phyloP scores from a whole-genome alignment of 208 protist genomes.

The Trichomonas vaginalis region DNA sequence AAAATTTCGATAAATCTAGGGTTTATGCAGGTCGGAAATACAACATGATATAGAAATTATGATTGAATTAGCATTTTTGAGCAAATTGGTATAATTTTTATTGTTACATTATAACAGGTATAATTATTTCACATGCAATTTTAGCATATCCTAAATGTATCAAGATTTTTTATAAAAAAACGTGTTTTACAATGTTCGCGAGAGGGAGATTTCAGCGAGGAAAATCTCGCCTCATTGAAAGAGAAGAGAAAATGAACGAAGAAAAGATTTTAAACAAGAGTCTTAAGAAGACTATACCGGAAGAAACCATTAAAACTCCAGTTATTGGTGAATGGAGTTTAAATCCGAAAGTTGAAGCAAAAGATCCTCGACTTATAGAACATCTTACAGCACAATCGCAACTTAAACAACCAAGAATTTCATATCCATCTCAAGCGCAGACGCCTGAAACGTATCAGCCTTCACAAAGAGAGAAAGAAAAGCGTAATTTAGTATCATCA shows the following conservation, averaged over 20 bases:
- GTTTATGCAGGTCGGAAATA: too few relatives aligned
- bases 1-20: too few relatives aligned
- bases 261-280: background rate
- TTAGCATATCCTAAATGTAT: too few relatives aligned
- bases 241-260: background rate
- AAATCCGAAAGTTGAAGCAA: background rate
- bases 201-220: background rate
- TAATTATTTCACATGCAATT: too few relatives aligned
- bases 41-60: too few relatives aligned
- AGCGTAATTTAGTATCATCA: background rate
- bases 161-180: background rate
- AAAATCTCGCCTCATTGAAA: background rate
- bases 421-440: background rate
- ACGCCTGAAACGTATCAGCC: background rate
- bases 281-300: background rate
- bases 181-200: background rate
- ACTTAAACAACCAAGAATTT: background rate
- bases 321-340: conserved; percentile 6
- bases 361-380: background rate
- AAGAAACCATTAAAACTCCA: background rate
- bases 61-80: too few relatives aligned
- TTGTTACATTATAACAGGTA: too few relatives aligned
- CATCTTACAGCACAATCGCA: background rate
- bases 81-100: too few relatives aligned
- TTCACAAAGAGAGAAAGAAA: background rate